Base-by-base conservation (phyloP, 169 alveolate genomes). In the Besnoitia besnoiti region DNA sequence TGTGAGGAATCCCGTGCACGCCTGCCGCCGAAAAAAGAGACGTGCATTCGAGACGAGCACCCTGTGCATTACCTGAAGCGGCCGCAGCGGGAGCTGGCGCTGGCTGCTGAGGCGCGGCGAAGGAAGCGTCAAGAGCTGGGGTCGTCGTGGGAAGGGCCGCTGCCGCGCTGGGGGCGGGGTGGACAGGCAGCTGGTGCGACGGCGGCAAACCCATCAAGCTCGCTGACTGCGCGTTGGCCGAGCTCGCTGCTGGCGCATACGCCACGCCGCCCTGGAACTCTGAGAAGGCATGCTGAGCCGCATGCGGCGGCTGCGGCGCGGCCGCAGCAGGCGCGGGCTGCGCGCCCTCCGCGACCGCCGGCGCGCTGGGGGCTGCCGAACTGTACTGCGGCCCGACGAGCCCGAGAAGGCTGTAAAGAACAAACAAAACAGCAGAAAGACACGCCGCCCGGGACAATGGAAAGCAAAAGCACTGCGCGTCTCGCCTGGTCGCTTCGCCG, bases 351-450 rank as follows among this genome's bases (percentile, higher is more conserved):
- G 50, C 49, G 30, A 7, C 42, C 30, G 46, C 24, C 39, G 67
- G 50, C 19, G 47, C 88, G 1, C 85, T 47, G 16, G 87, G 87
- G 73, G 92, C 14, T 12, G 47, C 85, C 37, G 91, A 39, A 49
- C 51, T 75, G 47, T 82, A 84, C 49, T 82, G 50, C 79, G 88
- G 92, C 42, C 92, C 88, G 27, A 50, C 67, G 30, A 87, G 91
- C 49, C 85, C 91, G 79, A 87, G 35, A 67, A 87, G 59, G 19
- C 91, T 87, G 91, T 21, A 62, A 0, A 47, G 14, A 37, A n/a
- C 73, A 87, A 7, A 16, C 12, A 62, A 62, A 4, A 21, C 77
- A 27, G 77, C 39, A 49, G 59, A 49, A 16, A 49, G n/a, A n/a
- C n/a, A n/a, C n/a, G n/a, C n/a, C n/a, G n/a, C n/a, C n/a, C n/a